Conservation (phyloP, 208 protist genomes). For the Leishmania major region DNA sequence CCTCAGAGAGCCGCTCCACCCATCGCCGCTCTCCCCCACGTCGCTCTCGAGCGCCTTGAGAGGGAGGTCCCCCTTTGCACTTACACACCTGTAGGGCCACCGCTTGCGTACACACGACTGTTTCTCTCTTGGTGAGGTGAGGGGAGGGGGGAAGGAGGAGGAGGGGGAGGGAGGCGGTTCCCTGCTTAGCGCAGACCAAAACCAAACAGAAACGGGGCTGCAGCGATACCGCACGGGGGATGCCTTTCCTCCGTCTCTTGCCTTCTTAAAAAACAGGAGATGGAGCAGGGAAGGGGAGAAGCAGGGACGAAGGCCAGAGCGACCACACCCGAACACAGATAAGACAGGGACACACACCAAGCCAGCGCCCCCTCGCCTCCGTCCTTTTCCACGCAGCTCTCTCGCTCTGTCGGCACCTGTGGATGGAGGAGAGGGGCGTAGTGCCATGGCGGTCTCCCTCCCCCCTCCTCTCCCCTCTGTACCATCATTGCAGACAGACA, state of each 20-base stretch:
- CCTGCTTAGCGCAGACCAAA: neutral
- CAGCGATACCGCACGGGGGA: neutral
- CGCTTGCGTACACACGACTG: no score
- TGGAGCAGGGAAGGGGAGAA: neutral
- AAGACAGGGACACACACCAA: no score
- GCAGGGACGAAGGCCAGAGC: neutral
- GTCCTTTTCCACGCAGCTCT: neutral
- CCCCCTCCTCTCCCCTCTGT: neutral
- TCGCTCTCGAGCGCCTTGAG: neutral
- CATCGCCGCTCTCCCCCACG: neutral
- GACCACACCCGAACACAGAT: neutral
- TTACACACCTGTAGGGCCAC: neutral
- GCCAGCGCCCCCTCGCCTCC: neutral
- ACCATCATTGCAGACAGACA: neutral
- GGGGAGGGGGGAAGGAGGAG: no score
- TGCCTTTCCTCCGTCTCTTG: neutral
- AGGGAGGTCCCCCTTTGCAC: neutral
- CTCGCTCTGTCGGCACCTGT: neutral
- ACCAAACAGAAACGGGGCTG: neutral
- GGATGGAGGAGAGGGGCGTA: no score
- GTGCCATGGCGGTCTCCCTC: neutral
- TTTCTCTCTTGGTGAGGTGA: no score
- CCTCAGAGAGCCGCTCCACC: neutral
- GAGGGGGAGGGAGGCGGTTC: neutral
- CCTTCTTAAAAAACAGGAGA: neutral